A percentile compares a stretch with the other conserved stretches of the same genome.
Evolutionary conservation across 2,329 filamentous ascomycete genomes (phyloP).

Genomic region (Apiospora kogelbergensis): DNA sequence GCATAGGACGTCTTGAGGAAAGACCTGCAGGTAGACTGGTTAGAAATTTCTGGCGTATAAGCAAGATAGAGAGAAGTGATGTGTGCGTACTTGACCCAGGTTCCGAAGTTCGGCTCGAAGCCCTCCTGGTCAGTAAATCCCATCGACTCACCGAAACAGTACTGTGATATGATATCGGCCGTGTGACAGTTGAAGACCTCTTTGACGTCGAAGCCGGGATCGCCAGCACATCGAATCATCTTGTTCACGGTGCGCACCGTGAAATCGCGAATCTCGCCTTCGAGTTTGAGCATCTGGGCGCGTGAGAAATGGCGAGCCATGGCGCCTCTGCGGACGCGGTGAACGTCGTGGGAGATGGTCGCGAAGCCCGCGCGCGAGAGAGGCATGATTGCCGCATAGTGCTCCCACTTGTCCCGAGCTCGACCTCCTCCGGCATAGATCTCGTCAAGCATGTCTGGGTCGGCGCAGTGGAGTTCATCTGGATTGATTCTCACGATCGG

Average conservation of each 20-base stretch:
- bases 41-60: neutral
- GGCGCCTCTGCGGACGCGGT: conserved; percentile 1
- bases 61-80: too few relatives aligned
- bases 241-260: conserved; percentile 31
- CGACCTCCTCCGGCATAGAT: conserved; percentile 13
- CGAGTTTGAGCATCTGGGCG: conserved; percentile 29
- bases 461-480: conserved; percentile 14
- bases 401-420: conserved; percentile 13
- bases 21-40: conserved; percentile 11
- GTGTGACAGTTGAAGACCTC: conserved; percentile 23
- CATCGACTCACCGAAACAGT: conserved; percentile 23
- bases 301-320: conserved; percentile 33
- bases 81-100: conserved; percentile 12
- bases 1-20: conserved; percentile 24
- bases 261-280: conserved; percentile 26
- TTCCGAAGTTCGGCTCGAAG: conserved; percentile 18
- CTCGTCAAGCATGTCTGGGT: conserved; percentile 13
- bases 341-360: conserved; percentile 8
- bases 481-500: conserved; percentile 16
- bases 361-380: neutral
- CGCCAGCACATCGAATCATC: conserved; percentile 18
- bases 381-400: conserved; percentile 2
- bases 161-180: conserved; percentile 22
- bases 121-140: conserved; percentile 19
- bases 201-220: conserved; percentile 15